A percentile compares a stretch with the other conserved stretches of the same genome.
phyloP scores from a whole-genome alignment of 257 asterid genomes.

The Thymus quinquecostatus region DNA sequence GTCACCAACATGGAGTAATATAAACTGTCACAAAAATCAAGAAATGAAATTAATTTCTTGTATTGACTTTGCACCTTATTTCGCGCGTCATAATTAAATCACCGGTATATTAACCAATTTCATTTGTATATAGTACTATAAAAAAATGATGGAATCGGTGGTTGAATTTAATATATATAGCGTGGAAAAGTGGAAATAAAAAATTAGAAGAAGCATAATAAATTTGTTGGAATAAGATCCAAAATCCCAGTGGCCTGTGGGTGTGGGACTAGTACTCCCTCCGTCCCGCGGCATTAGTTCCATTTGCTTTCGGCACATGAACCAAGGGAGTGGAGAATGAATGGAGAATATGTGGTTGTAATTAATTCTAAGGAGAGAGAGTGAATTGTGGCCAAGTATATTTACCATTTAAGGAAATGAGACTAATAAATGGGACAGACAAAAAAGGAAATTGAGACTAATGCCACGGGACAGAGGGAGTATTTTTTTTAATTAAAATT shows the following conservation, averaged over 20 bases:
- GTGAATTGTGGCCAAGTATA: too few species aligned
- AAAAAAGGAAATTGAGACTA: too few species aligned
- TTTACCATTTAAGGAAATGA: too few species aligned
- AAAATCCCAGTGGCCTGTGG: conserved; percentile 27
- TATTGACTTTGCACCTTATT: not conserved
- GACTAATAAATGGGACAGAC: too few species aligned
- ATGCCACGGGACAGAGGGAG: too few species aligned
- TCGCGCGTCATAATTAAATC: not conserved
- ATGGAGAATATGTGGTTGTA: too few species aligned
- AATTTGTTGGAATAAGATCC: conserved; percentile 19
- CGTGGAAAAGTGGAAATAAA: not conserved
- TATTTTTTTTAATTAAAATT: not conserved
- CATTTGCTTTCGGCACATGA: too few species aligned
- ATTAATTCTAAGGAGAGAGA: too few species aligned
- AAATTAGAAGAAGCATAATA: conserved; percentile 9
- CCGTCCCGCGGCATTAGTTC: too few species aligned
- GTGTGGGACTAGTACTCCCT: not conserved
- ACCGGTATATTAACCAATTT: not conserved
- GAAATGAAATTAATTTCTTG: not conserved
- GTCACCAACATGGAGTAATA: too few species aligned
- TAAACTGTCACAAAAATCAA: too few species aligned
- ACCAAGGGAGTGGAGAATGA: too few species aligned
- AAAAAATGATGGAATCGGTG: not conserved
- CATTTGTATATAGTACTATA: not conserved
- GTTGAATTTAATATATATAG: not conserved